Conservation (phyloP, 1,139 yeast genomes). For the Suhomyces anneliseae region DNA sequence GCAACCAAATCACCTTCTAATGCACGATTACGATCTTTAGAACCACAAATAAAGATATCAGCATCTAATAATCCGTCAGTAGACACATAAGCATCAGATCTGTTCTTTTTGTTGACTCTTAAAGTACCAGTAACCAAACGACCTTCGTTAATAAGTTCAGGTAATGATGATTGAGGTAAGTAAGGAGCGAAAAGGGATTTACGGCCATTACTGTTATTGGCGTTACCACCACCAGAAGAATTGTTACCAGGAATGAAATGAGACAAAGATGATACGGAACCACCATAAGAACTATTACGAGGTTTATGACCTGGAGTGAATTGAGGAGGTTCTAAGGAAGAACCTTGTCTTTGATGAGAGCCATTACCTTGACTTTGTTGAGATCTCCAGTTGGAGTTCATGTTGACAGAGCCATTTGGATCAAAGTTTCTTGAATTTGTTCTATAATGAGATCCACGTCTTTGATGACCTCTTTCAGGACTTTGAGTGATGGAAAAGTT, state of each 20-base stretch:
- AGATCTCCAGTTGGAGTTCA: conserved; percentile 66
- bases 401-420: conserved; percentile 34
- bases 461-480: conserved; percentile 49
- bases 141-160: conserved; percentile 87
- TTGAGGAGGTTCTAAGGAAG: conserved; percentile 49
- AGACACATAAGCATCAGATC: conserved; percentile 96
- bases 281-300: conserved; percentile 63
- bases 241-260: conserved; percentile 32
- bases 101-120: conserved; percentile 90
- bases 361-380: conserved; percentile 21
- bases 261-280: conserved; percentile 61
- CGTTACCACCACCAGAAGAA: conserved; percentile 20
- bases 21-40: conserved; percentile 98
- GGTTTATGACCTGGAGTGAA: conserved; percentile 83
- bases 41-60: conserved; percentile 95
- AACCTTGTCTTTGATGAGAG: conserved; percentile 14
- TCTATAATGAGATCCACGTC: conserved; percentile 54
- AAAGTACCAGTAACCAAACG: conserved; percentile 88
- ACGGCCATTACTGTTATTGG: conserved; percentile 47
- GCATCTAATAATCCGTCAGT: conserved; percentile 95
- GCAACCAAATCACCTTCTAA: conserved; percentile 96
- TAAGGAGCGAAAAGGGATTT: conserved; percentile 95
- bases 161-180: conserved; percentile 88
- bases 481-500: conserved; percentile 40
- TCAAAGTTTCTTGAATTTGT: conserved; percentile 61